A percentile compares a stretch with the other conserved stretches of the same genome.
Conservation (phyloP, 441 rosid species). For the Metrosideros polymorpha region DNA sequence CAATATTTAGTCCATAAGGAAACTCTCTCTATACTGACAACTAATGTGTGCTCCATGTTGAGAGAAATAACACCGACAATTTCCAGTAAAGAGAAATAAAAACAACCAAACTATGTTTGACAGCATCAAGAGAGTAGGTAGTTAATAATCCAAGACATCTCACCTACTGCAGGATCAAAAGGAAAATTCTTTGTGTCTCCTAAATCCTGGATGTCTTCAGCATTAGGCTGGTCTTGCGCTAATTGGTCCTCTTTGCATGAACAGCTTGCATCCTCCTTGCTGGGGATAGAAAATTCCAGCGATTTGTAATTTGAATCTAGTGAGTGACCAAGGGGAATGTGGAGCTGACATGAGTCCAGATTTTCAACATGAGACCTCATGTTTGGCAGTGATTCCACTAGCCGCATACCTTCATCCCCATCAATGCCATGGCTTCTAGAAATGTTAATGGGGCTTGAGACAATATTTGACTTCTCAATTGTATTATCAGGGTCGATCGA, state of each 20-base stretch:
- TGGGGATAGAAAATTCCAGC: constrained; percentile 22
- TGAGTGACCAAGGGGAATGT: constrained; percentile 52
- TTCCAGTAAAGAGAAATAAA: not conserved
- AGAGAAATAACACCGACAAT: not conserved
- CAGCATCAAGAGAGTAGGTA: not conserved
- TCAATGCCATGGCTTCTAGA: constrained; percentile 16
- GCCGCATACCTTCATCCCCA: constrained; percentile 26
- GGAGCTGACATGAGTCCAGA: constrained; percentile 16
- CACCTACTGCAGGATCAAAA: constrained; percentile 48
- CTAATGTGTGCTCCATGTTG: not conserved
- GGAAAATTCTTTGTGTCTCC: constrained; percentile 22
- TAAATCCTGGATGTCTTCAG: constrained; percentile 13
- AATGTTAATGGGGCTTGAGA: constrained; percentile 46
- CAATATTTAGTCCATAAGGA: not conserved
- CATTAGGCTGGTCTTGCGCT: constrained; percentile 13
- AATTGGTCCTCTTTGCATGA: constrained; percentile 16
- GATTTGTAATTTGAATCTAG: constrained; percentile 37
- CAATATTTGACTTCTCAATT: constrained; percentile 13
- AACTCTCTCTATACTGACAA: not conserved
- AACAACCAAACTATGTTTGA: not conserved
- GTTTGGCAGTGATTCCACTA: constrained; percentile 65
- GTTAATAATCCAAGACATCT: constrained; percentile 13
- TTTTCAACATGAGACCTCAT: constrained; percentile 24
- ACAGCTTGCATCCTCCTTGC: constrained; percentile 21
- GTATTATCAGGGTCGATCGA: constrained; percentile 14